Conservation (phyloP, 2,329 filamentous ascomycete species). For the Chrysosporium queenslandicum region DNA sequence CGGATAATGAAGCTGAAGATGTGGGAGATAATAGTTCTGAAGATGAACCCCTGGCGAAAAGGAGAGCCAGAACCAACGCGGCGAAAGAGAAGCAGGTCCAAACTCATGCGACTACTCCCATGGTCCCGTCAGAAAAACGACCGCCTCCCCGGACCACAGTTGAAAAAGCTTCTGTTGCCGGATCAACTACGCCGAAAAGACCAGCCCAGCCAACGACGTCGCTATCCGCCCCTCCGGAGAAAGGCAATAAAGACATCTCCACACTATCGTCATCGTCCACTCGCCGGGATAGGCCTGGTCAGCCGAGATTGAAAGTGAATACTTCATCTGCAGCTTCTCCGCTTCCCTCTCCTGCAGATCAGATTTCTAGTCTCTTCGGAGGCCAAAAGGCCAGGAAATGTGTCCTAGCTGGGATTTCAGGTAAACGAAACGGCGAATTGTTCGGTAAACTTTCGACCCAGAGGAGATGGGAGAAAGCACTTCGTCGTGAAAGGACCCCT, state of each 20-base stretch:
- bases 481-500: conserved; percentile 28
- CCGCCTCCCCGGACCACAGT: not conserved
- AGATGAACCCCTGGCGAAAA: conserved; percentile 2
- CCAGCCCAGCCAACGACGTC: not conserved
- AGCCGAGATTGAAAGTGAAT: not conserved
- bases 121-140: not conserved
- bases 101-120: not conserved
- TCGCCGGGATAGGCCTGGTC: not conserved
- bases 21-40: not conserved
- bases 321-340: not conserved
- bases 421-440: not conserved
- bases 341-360: not conserved
- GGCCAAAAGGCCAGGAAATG: conserved; percentile 1
- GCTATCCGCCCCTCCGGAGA: not conserved
- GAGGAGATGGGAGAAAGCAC: conserved; percentile 26
- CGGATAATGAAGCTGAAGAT: not conserved
- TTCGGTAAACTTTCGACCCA: conserved; percentile 23
- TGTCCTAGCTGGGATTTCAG: not conserved
- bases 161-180: not conserved
- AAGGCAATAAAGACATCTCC: not conserved
- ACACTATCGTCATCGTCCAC: not conserved
- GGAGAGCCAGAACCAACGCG: not conserved
- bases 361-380: not conserved
- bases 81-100: not conserved
- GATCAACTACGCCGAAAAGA: not conserved